Base-by-base conservation (phyloP, 179 eudicot species). In the Sideroxylon spinosum region DNA sequence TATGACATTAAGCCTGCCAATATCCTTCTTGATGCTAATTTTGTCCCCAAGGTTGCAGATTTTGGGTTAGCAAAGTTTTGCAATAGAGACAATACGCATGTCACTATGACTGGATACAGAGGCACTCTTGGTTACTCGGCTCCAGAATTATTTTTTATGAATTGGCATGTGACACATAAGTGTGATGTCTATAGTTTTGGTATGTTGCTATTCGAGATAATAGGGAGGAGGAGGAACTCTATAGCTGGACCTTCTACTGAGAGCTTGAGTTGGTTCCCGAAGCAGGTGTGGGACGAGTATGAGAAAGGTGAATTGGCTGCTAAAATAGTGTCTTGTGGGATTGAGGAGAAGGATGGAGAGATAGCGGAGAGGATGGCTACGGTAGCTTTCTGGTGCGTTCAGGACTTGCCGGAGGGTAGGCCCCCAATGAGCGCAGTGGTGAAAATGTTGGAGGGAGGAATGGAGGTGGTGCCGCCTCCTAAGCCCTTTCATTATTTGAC, bases 111-210 rank as follows among this genome's bases (percentile, higher is more conserved):
- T 0, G 89, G 87, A 0, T 82, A 82, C 23, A 81, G 89, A 55
- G 93, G 93, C 2, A 90, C 93, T 0, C 90, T 87, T 0, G 91
- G 93, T 69, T 90, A 88, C 12, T 79, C 89, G 0, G 91, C 90
- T 7, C 91, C 93, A 0, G 93, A 90, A 81, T 32, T 90, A 12
- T 73, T 83, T 0, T 85, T 88, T 1, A 76, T 46, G 67, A 76
- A 72, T 62, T 84, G 80, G 26, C 89, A 86, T 0, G 86, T 85
- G n/a, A 85, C 93, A 0, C 79, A 82, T 52, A 88, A 90, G 55
- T 86, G 91, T 16, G 88, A 90, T 48, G 88, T 90, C 2, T 90
- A 90, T 16, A 85, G 91, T 57, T 90, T 85, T 50, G 90, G 93
- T 0, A 90, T 90, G 87, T 78, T 90, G 4, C n/a, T 90, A 10